Percentiles rank a stretch among this genome's conserved stretches.
phyloP scores from a whole-genome alignment of 345 rosid species.

The Salix caprea region DNA sequence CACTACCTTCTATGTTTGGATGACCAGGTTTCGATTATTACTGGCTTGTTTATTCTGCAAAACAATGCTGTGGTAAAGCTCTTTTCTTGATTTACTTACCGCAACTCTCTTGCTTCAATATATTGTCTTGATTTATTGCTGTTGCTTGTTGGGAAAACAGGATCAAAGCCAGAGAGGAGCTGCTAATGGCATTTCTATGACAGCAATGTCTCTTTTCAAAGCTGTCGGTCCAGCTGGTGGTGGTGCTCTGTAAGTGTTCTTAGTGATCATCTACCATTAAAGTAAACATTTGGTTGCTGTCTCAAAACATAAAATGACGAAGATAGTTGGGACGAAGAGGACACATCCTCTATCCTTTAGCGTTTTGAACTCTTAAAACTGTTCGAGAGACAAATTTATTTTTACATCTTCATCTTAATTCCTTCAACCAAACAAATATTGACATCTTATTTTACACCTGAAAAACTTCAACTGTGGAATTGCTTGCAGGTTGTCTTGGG shows the following conservation, averaged over 20 bases:
- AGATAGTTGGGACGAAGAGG: too few relatives aligned
- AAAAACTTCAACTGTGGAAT: neutral
- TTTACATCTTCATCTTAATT: too few relatives aligned
- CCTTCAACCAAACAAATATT: too few relatives aligned
- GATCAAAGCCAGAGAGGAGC: slow-evolving; percentile 56
- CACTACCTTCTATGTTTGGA: neutral
- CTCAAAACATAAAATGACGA: too few relatives aligned
- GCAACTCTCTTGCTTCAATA: too few relatives aligned
- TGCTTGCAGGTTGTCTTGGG: slow-evolving; percentile 48
- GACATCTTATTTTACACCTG: too few relatives aligned
- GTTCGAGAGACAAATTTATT: too few relatives aligned
- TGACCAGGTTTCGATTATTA: slow-evolving; percentile 38
- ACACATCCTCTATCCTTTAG: too few relatives aligned
- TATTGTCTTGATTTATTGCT: neutral
- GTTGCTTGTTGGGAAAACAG: slow-evolving; percentile 20
- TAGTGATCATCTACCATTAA: neutral
- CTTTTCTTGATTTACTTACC: neutral
- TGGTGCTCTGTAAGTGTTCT: slow-evolving; percentile 44
- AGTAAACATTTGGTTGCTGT: neutral
- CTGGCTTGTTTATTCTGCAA: slow-evolving; percentile 60
- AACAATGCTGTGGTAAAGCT: slow-evolving; percentile 52
- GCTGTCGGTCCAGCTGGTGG: slow-evolving; percentile 53
- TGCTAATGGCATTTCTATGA: slow-evolving; percentile 52
- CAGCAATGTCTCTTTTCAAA: slow-evolving; percentile 49
- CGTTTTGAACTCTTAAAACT: too few relatives aligned